Evolutionary conservation across 768 basidiomycete species (phyloP).

Genomic region (Collybia mongolica): DNA sequence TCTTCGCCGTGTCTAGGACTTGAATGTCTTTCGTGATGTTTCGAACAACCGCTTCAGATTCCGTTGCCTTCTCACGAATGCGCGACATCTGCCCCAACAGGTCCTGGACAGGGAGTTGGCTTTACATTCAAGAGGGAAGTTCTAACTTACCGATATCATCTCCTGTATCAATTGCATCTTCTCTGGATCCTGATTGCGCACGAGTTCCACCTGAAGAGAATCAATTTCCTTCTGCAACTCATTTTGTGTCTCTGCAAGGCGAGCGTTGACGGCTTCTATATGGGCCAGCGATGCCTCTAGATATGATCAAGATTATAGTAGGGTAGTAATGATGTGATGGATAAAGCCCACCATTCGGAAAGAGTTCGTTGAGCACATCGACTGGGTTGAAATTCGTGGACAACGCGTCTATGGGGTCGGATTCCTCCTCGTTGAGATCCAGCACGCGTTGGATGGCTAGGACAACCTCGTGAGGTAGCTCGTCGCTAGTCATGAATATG

Average conservation of each 20-base stretch:
- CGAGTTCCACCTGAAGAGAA: constrained; percentile 62
- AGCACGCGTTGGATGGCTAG: constrained; percentile 72
- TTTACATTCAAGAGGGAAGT: not conserved
- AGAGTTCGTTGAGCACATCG: constrained; percentile 64
- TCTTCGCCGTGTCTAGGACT: constrained; percentile 89
- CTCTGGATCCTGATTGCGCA: constrained; percentile 79
- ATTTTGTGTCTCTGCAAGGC: constrained; percentile 66
- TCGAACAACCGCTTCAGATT: constrained; percentile 93
- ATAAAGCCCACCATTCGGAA: constrained; percentile 64
- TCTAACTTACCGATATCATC: constrained; percentile 81
- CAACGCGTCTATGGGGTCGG: constrained; percentile 58
- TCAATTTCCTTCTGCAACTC: constrained; percentile 74
- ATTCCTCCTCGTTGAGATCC: constrained; percentile 42
- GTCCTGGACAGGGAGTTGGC: constrained; percentile 52
- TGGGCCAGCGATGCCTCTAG: constrained; percentile 75
- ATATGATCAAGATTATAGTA: constrained; percentile 8
- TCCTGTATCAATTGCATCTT: constrained; percentile 91
- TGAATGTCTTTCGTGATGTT: constrained; percentile 98
- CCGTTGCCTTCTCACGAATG: constrained; percentile 94
- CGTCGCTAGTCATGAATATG: constrained; percentile 39
- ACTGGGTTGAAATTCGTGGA: constrained; percentile 57
- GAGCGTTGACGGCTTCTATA: constrained; percentile 67
- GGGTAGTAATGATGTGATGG: constrained; percentile 12
- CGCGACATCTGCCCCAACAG: constrained; percentile 93
- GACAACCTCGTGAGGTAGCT: constrained; percentile 66